Base-by-base conservation (phyloP, 306 rosid species). In the Vigna hirtella region DNA sequence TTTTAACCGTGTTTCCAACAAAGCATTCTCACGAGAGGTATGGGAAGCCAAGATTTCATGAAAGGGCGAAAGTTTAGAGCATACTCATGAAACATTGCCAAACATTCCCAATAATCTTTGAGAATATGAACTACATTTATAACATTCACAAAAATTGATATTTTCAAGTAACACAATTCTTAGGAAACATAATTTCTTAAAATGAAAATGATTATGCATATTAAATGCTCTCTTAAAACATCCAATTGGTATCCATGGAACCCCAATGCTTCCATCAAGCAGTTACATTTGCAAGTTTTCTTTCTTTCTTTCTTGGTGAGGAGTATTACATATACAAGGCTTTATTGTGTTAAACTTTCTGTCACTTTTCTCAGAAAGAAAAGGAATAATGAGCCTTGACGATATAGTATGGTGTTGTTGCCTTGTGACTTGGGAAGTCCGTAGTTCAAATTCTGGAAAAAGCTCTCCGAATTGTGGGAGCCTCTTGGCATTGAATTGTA, bases 291-390 rank as follows among this genome's bases (percentile, higher is more conserved):
- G 59, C 79, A 26, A 26, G 28, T 26, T 59, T 45, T 47, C 59
- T 34, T 43, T 13, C 59, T 34, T 43, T 12, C 4, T 24, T 7
- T 55, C 14, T 7, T 12, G 34, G 34, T 30, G 34, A 4, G 34
- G 34, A 30, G 34, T 30, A 4, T 30, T 30, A 30, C 34, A 30
- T 30, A 30, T 30, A 30, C 34, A 30, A 30, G 5, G 34, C 34
- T 30, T 17, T 55, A 5, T 51, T 77, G 57, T 51, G 30, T 20
- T 51, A 75, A 66, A 66, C n/a, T 53, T n/a, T 56, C 43, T 55
- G 65, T 28, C 17, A 38, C 45, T 22, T 53, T 8, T 53, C 28
- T 18, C 3, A 53, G 61, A 53, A 11, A 53, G 22, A n/a, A 51
- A 51, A n/a, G 15, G 64, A 57, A 57, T 57, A 17, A 59, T 13